Evolutionary conservation across 768 basidiomycete species (phyloP).

Genomic region (Amanita subjunquillea): DNA sequence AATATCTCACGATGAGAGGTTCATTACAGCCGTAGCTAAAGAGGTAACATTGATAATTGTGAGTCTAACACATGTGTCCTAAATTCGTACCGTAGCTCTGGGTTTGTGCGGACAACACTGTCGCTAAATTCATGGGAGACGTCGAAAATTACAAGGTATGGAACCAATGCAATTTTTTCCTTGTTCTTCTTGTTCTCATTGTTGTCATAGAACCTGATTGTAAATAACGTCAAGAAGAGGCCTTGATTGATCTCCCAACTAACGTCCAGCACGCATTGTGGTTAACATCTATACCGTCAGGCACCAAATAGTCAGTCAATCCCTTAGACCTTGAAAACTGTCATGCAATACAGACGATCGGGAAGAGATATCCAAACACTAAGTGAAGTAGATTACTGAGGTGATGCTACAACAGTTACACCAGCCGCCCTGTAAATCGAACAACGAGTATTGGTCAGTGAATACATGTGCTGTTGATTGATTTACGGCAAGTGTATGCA

Average conservation of each 20-base stretch:
- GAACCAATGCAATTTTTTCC: background rate
- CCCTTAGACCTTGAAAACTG: background rate
- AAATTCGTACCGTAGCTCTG: conserved; percentile 48
- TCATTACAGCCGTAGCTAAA: conserved; percentile 82
- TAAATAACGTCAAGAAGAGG: conserved; percentile 56
- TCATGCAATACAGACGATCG: background rate
- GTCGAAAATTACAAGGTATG: conserved; percentile 85
- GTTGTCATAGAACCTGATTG: conserved; percentile 53
- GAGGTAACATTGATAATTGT: conserved; percentile 35
- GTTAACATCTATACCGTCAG: background rate
- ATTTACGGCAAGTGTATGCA: conserved; percentile 16
- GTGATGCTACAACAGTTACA: conserved; percentile 11
- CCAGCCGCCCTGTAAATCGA: conserved; percentile 12
- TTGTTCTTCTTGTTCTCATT: background rate
- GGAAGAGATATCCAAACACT: background rate
- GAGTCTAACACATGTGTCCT: background rate
- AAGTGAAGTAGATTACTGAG: background rate
- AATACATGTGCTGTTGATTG: background rate
- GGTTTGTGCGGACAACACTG: conserved; percentile 83
- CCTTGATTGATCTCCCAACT: conserved; percentile 21
- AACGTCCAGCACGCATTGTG: background rate
- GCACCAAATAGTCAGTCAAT: background rate
- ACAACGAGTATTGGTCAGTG: background rate
- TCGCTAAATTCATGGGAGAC: conserved; percentile 79
- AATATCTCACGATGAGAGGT: conserved; percentile 93